A percentile compares a stretch with the other conserved stretches of the same genome.
Conservation (phyloP, 1,284 basidiomycete species). For the Ganoderma sinense region DNA sequence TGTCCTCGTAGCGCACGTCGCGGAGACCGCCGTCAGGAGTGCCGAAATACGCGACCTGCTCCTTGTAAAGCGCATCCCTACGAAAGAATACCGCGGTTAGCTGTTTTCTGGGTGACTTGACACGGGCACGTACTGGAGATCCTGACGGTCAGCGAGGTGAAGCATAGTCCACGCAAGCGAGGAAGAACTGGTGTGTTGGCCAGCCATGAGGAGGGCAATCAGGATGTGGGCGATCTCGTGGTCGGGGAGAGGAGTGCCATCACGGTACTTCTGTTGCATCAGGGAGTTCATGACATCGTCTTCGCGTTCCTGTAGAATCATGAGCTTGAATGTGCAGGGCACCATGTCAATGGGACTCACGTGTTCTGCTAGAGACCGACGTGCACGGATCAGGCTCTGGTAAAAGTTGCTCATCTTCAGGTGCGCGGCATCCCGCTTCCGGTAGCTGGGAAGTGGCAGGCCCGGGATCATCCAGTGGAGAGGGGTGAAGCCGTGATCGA, state of each 20-base stretch:
- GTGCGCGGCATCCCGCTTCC: constrained; percentile 88
- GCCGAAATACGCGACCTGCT: constrained; percentile 88
- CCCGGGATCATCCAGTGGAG: constrained; percentile 96
- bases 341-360: constrained; percentile 35
- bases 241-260: constrained; percentile 82
- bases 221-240: constrained; percentile 97
- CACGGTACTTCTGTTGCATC: constrained; percentile 87
- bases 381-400: constrained; percentile 84
- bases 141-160: constrained; percentile 84
- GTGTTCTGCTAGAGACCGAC: constrained; percentile 62
- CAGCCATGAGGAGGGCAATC: constrained; percentile 96
- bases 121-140: constrained; percentile 69
- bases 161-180: constrained; percentile 93
- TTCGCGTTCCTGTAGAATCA: constrained; percentile 57
- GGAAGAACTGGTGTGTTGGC: constrained; percentile 97
- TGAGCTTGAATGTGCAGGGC: constrained; percentile 4
- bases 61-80: constrained; percentile 84
- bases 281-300: constrained; percentile 96
- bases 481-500: constrained; percentile 93
- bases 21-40: constrained; percentile 84
- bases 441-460: constrained; percentile 91
- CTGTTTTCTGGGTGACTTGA: not conserved
- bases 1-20: constrained; percentile 87
- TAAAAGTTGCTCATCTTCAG: constrained; percentile 96
- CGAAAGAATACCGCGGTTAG: not conserved